These are phyloP conservation scores for Lachnellula cervina DNA, from an alignment of 2,329 filamentous ascomycete genomes.

Conservation along the genomic window DNA sequence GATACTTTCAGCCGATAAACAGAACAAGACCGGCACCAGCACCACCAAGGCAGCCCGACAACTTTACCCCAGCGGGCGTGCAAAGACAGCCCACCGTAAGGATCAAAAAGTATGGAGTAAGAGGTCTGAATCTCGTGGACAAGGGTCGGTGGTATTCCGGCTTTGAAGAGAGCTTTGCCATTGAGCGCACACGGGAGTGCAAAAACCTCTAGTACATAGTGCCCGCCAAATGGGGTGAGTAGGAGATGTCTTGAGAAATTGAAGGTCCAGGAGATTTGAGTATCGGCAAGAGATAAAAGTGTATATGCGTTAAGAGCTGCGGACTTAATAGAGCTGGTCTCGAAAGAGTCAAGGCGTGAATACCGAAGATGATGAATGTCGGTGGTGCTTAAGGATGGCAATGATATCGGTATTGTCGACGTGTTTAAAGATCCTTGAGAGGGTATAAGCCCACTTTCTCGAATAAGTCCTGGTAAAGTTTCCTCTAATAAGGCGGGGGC, in stretches of 20 bases:
- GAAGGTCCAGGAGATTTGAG: conserved; percentile 2
- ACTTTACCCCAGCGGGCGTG: not conserved
- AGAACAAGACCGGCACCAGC: conserved; percentile 3
- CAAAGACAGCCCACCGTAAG: not conserved
- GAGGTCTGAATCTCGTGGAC: conserved; percentile 4
- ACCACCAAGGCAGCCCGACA: not conserved
- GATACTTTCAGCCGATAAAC: not conserved
- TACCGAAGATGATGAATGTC: conserved; percentile 1
- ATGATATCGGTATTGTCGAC: not conserved
- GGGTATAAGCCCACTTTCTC: not conserved
- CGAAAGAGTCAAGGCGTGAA: not conserved
- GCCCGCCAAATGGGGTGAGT: not conserved
- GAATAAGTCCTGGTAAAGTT: not conserved
- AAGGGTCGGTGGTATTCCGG: not conserved
- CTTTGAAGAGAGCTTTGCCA: not conserved
- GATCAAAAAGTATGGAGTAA: conserved; percentile 4
- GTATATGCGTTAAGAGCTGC: conserved; percentile 1
- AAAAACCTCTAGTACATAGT: conserved; percentile 2
- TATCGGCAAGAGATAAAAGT: conserved; percentile 1
- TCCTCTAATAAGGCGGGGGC: not conserved
- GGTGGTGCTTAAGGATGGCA: not conserved
- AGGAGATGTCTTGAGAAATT: conserved; percentile 5
- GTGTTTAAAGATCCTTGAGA: not conserved
- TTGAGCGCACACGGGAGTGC: conserved; percentile 3
- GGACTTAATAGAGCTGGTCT: conserved; percentile 3